Evolutionary conservation across 345 rosid species (phyloP).

Genomic region (Salix koriyanagi): DNA sequence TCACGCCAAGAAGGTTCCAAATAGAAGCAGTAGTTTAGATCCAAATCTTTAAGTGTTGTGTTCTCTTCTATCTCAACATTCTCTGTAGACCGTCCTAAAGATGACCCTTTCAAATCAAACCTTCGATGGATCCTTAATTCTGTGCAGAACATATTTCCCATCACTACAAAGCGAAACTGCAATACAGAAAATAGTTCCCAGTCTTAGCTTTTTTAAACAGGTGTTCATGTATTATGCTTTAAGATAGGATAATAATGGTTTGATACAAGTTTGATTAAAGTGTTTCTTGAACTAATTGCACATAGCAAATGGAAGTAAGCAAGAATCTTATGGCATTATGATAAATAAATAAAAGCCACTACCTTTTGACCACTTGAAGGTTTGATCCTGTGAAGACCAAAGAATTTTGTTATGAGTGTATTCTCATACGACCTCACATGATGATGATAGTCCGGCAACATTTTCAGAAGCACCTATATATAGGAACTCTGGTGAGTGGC

Average conservation of each 20-base stretch:
- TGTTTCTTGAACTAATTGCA: neutral
- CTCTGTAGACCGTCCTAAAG: constrained; percentile 84
- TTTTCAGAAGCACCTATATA: constrained; percentile 79
- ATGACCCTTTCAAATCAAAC: constrained; percentile 96
- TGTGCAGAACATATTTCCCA: constrained; percentile 99
- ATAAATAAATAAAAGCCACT: neutral
- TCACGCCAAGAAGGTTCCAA: constrained; percentile 94
- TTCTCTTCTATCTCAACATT: constrained; percentile 91
- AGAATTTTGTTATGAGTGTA: constrained; percentile 92
- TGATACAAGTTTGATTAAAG: neutral
- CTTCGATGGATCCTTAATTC: constrained; percentile 92
- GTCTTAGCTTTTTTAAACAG: constrained; percentile 26
- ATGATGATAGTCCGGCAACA: constrained; percentile 95
- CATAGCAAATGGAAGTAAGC: neutral
- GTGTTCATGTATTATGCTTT: constrained; percentile 8
- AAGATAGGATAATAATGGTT: neutral
- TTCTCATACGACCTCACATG: constrained; percentile 89
- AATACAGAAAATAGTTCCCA: constrained; percentile 19
- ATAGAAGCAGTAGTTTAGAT: constrained; percentile 70
- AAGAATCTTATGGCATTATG: neutral
- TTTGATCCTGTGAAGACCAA: constrained; percentile 98
- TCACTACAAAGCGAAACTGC: constrained; percentile 98
- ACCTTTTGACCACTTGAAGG: constrained; percentile 99
- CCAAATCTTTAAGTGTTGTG: constrained; percentile 95
- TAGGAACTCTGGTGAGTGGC: constrained; percentile 23